Evolutionary conservation across 345 rosid species (phyloP).

Genomic region (Mercurialis annua): DNA sequence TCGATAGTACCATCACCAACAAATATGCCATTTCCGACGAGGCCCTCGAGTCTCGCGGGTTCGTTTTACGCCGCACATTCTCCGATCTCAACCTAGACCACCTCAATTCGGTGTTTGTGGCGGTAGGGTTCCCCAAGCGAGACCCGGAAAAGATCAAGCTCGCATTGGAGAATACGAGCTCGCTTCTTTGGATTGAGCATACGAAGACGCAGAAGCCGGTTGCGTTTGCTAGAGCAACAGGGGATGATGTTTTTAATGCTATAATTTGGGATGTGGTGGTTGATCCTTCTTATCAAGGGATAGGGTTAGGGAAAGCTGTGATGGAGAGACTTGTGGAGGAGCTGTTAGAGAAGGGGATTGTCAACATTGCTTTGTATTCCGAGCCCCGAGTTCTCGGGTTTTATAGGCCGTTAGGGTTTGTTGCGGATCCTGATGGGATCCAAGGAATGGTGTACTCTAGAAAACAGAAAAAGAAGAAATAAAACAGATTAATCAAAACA

Average conservation of each 20-base stretch:
- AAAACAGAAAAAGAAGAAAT: constrained; percentile 45
- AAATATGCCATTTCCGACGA: constrained; percentile 60
- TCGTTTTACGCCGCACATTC: constrained; percentile 58
- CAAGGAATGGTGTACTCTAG: constrained; percentile 83
- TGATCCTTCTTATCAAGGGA: constrained; percentile 77
- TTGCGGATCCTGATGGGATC: constrained; percentile 91
- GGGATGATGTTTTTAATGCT: constrained; percentile 89
- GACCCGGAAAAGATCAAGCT: constrained; percentile 64
- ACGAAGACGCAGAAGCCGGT: constrained; percentile 60
- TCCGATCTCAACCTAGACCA: constrained; percentile 64
- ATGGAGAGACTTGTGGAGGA: constrained; percentile 75
- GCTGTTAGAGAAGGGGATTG: constrained; percentile 53
- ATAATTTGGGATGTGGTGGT: constrained; percentile 98
- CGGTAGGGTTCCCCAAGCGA: constrained; percentile 88
- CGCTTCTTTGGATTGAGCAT: constrained; percentile 65
- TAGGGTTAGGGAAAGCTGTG: constrained; percentile 82
- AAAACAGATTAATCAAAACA: background rate
- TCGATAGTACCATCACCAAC: constrained; percentile 24
- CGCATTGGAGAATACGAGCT: constrained; percentile 70
- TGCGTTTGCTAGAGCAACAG: constrained; percentile 88
- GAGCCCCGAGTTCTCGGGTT: constrained; percentile 94
- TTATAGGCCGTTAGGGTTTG: constrained; percentile 82
- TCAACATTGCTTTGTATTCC: constrained; percentile 72
- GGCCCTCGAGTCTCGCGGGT: constrained; percentile 63
- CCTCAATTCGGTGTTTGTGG: constrained; percentile 70